A percentile compares a stretch with the other conserved stretches of the same genome.
Conservation (phyloP, 345 rosid species). For the Mallotus nudiflorus region DNA sequence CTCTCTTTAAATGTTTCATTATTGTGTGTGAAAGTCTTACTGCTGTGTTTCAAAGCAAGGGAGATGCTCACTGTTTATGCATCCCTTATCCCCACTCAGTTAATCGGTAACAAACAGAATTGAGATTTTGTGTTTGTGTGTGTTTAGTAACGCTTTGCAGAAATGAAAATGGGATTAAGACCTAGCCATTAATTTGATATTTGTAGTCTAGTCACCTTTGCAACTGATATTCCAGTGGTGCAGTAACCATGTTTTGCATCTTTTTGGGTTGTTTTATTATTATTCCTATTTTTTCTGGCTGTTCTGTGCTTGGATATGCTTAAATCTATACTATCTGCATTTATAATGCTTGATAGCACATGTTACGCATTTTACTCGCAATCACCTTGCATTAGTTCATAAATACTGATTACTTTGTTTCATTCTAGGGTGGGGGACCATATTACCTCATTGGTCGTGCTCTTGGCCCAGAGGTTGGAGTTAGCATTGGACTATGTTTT, state of each 20-base stretch:
- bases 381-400: background rate
- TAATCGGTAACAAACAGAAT: too few relatives aligned
- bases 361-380: background rate
- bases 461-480: slow-evolving; percentile 99
- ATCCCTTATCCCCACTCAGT: too few relatives aligned
- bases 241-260: background rate
- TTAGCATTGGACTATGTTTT: slow-evolving; percentile 98
- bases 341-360: background rate
- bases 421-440: slow-evolving; percentile 91
- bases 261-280: background rate
- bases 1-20: too few relatives aligned
- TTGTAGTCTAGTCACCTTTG: background rate
- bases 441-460: slow-evolving; percentile 99
- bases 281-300: background rate
- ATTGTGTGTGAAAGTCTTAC: too few relatives aligned
- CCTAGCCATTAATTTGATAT: background rate
- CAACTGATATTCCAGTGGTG: background rate
- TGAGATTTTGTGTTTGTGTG: too few relatives aligned
- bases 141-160: too few relatives aligned
- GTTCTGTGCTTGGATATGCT: background rate
- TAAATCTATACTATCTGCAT: background rate
- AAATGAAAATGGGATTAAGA: too few relatives aligned
- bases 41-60: too few relatives aligned
- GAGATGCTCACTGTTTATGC: too few relatives aligned
- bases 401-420: slow-evolving; percentile 5